Base-by-base conservation (phyloP, 208 protist species). In the Herpetomonas tarakana region DNA sequence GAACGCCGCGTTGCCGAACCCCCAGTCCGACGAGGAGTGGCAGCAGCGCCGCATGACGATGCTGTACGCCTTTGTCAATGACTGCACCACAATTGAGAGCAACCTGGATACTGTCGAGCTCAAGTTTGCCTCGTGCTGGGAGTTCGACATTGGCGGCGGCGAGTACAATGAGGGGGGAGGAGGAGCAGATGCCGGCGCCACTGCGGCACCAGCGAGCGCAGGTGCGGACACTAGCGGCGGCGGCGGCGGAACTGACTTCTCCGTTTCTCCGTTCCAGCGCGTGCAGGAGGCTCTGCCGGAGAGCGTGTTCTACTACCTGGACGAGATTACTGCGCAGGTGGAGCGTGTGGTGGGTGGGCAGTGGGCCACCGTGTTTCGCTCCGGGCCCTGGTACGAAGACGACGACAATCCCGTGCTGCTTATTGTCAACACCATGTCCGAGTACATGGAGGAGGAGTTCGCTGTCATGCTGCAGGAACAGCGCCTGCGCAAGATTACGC, bases 381-480 rank as follows among this genome's bases (percentile, higher is more conserved):
- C 68, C 3, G 81, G 78, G 3, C 72, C 76, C 2, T 95, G 89
- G 89, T 92, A 92, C 62, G 38, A 53, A 16, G 74, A 79, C 44
- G 65, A 74, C 27, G 72, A 58, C 11, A 95, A 92, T 60, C 89
- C 89, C n/a, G 66, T 81, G 14, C 76, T 81, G 64, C 75, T 92
- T n/a, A 89, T 95, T 66, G 52, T 91, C 49, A 76, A 85, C 47
- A 95, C 89, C 0, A 72, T 84, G 60, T 60, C 67, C 26, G 89
- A 95, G 29, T 95, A 84, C 75, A 84, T 93, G 47, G 86, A 90
- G 18, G 86, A 93, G 58, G 84, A 94, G 68, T 92, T 95, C 44
- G 62, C 52, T n/a, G 75, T 55, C 11, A 85, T 86, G 68, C 62
- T 95, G 25, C 83, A 74, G 39, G 86, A 91, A 27, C 61, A 78